Conservation (phyloP, 345 rosid species). For the Eucalyptus guilfoylei region DNA sequence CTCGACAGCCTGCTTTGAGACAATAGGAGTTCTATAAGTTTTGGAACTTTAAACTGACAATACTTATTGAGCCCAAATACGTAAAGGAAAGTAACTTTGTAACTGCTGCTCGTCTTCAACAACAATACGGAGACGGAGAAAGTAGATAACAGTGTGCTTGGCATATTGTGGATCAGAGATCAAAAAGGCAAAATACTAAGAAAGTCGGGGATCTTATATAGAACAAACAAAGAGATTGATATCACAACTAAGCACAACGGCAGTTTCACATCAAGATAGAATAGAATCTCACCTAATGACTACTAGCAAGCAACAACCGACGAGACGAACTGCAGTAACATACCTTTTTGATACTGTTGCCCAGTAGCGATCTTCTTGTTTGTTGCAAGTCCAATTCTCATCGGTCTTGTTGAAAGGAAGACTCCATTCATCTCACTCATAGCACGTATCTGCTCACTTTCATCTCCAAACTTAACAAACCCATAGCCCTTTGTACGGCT, state of each 20-base stretch:
- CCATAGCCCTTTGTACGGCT: conserved; percentile 89
- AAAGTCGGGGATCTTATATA: not conserved
- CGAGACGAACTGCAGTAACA: not conserved
- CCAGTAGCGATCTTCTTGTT: conserved; percentile 49
- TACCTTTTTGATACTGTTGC: conserved; percentile 61
- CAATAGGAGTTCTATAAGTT: conserved; percentile 75
- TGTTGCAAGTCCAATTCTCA: conserved; percentile 81
- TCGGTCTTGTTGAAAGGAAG: conserved; percentile 83
- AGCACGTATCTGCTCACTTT: conserved; percentile 71
- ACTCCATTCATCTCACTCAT: conserved; percentile 91
- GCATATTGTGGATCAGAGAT: not conserved
- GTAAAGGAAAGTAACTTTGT: conserved; percentile 38
- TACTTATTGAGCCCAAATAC: conserved; percentile 37
- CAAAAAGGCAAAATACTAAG: not conserved
- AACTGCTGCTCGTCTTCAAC: conserved; percentile 34
- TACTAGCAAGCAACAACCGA: not conserved
- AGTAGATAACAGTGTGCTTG: not conserved
- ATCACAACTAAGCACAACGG: not conserved
- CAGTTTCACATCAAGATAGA: not conserved
- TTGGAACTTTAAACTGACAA: conserved; percentile 25
- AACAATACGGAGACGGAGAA: not conserved
- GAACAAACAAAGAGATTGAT: not conserved
- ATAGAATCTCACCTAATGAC: not conserved
- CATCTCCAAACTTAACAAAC: conserved; percentile 81
- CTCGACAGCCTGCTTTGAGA: conserved; percentile 91